These are phyloP conservation scores for Neoarthrinium moseri DNA, from an alignment of 2,329 filamentous ascomycete genomes.

Conservation along the genomic window DNA sequence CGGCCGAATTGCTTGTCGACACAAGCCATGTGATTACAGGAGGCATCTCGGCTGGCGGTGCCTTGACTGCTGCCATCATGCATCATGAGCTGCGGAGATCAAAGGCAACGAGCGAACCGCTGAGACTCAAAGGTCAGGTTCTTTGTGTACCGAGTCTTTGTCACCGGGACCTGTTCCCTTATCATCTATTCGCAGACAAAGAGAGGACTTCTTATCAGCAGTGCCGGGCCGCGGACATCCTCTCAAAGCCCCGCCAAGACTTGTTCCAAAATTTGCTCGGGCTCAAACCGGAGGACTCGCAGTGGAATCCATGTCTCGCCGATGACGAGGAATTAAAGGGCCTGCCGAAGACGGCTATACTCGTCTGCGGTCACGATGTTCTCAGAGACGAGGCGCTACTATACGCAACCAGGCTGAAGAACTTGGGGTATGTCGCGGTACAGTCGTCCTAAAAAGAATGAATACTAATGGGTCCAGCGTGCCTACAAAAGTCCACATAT, in stretches of 20 bases:
- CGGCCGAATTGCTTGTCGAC: slow-evolving; percentile 36
- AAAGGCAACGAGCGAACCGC: slow-evolving; percentile 13
- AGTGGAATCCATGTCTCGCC: slow-evolving; percentile 32
- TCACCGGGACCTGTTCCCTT: slow-evolving; percentile 22
- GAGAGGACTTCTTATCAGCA: slow-evolving; percentile 36
- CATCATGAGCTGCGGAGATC: slow-evolving; percentile 35
- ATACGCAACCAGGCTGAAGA: slow-evolving; percentile 24
- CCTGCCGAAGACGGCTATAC: slow-evolving; percentile 23
- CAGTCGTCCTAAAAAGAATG: too few species aligned
- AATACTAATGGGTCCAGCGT: slow-evolving; percentile 13
- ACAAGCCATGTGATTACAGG: slow-evolving; percentile 36
- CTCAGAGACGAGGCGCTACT: slow-evolving; percentile 25
- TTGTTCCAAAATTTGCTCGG: slow-evolving; percentile 22
- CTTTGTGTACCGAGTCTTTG: slow-evolving; percentile 43
- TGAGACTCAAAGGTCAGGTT: slow-evolving; percentile 40
- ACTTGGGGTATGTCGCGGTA: slow-evolving; percentile 17
- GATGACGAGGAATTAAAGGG: slow-evolving; percentile 20
- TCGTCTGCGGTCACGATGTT: slow-evolving; percentile 25
- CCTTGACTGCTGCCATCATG: slow-evolving; percentile 31
- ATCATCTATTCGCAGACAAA: slow-evolving; percentile 31
- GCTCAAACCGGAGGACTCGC: slow-evolving; percentile 21
- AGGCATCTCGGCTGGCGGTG: slow-evolving; percentile 43
- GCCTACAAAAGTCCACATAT: slow-evolving; percentile 26
- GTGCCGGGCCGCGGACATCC: slow-evolving; percentile 40
- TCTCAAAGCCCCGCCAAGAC: slow-evolving; percentile 34